Conservation (phyloP, 768 basidiomycete genomes). For the Lactarius sanguifluus region DNA sequence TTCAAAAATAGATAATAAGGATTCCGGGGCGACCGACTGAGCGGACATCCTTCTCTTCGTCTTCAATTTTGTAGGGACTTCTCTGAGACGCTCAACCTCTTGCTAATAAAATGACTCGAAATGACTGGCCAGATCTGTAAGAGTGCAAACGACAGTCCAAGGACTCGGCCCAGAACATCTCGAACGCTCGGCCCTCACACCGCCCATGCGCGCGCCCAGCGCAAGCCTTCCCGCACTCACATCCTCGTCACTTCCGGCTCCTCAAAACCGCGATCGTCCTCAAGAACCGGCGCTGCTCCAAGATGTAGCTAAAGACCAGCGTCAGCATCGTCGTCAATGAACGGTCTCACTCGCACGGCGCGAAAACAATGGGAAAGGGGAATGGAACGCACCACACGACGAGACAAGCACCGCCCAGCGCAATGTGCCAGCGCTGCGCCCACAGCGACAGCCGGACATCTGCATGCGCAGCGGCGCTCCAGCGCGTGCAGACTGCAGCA, state of each 20-base stretch:
- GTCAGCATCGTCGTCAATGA: neutral
- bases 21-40: too few relatives aligned
- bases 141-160: too few relatives aligned
- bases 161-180: too few relatives aligned
- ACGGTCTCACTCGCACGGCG: neutral
- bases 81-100: too few relatives aligned
- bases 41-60: too few relatives aligned
- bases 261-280: neutral
- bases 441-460: conserved; percentile 29
- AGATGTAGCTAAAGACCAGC: neutral
- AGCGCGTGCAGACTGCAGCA: conserved; percentile 32
- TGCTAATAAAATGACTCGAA: too few relatives aligned
- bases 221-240: too few relatives aligned
- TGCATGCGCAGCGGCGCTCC: conserved; percentile 30
- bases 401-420: conserved; percentile 30
- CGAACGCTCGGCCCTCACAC: too few relatives aligned
- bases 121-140: too few relatives aligned
- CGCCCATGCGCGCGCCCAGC: too few relatives aligned
- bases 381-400: neutral
- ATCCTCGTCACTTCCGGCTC: neutral
- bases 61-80: too few relatives aligned
- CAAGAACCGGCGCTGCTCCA: neutral
- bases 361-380: neutral
- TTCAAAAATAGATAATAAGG: too few relatives aligned
- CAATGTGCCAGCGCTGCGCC: conserved; percentile 34